A percentile compares a stretch with the other conserved stretches of the same genome.
Conservation (phyloP, 495 filamentous ascomycete species). For the Penicillium cosmopolitanum region DNA sequence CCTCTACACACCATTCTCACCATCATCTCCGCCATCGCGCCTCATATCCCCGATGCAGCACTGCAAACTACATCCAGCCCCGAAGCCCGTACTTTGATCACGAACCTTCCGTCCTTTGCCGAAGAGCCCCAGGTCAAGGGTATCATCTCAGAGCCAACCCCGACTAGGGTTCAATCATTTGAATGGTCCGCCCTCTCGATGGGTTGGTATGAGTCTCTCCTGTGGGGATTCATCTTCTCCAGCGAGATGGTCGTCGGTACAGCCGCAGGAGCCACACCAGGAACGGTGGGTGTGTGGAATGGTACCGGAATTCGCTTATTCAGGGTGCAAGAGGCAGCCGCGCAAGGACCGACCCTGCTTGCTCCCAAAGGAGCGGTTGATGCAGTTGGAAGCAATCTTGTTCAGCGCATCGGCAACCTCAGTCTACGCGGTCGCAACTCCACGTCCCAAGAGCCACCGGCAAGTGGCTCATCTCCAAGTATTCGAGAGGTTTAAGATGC, state of each 20-base stretch:
- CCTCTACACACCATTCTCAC: constrained; percentile 90
- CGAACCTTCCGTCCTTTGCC: constrained; percentile 60
- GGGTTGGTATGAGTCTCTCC: constrained; percentile 93
- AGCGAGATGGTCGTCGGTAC: constrained; percentile 82
- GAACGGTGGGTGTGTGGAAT: constrained; percentile 95
- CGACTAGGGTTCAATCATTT: constrained; percentile 83
- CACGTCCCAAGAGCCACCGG: constrained; percentile 35
- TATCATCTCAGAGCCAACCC: constrained; percentile 69
- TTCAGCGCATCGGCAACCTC: constrained; percentile 82
- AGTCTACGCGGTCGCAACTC: constrained; percentile 54
- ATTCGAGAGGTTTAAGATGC: constrained; percentile 41
- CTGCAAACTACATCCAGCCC: constrained; percentile 39
- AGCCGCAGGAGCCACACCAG: constrained; percentile 54
- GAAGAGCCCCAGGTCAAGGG: constrained; percentile 65
- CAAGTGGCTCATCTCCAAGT: constrained; percentile 34
- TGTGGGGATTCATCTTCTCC: constrained; percentile 95
- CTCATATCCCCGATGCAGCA: constrained; percentile 48
- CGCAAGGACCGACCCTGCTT: constrained; percentile 77
- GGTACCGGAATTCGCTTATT: constrained; percentile 87
- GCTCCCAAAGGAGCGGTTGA: constrained; percentile 91
- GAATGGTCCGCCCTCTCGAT: constrained; percentile 92
- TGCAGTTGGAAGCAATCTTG: constrained; percentile 90
- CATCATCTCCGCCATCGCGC: constrained; percentile 63
- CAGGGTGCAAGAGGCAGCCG: constrained; percentile 81
- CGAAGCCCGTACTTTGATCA: constrained; percentile 43